A percentile compares a stretch with the other conserved stretches of the same genome.
These are phyloP conservation scores for Alloascoidea africana DNA, from an alignment of 805 yeast species.

Conservation along the genomic window DNA sequence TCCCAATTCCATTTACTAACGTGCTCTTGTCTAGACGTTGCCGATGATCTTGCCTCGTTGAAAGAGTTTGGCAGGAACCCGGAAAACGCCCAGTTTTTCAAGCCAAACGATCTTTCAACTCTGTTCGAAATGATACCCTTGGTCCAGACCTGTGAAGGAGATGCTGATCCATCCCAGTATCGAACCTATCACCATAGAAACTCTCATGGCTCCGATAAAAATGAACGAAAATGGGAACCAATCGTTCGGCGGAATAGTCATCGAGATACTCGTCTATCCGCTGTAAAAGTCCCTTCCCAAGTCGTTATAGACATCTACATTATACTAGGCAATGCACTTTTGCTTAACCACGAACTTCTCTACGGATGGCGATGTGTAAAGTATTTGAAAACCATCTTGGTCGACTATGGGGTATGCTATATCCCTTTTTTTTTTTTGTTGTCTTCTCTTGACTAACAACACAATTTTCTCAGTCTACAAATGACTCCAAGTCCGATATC, in stretches of 20 bases:
- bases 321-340: neutral
- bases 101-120: neutral
- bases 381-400: neutral
- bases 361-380: neutral
- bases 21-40: neutral
- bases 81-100: neutral
- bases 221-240: neutral
- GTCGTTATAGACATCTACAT: neutral
- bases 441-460: no score
- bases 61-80: conserved; percentile 1
- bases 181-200: neutral
- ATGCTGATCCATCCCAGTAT: neutral
- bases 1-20: neutral
- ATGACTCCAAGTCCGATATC: neutral
- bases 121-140: neutral
- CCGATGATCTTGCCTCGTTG: neutral
- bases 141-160: neutral
- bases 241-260: neutral
- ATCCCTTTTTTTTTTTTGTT: neutral
- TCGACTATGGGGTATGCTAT: conserved; percentile 1
- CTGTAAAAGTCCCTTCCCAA: neutral
- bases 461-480: no score
- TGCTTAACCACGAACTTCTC: neutral
- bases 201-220: neutral
- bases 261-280: neutral